Conservation (phyloP, 257 asterid genomes). For the Penstemon eatonii region DNA sequence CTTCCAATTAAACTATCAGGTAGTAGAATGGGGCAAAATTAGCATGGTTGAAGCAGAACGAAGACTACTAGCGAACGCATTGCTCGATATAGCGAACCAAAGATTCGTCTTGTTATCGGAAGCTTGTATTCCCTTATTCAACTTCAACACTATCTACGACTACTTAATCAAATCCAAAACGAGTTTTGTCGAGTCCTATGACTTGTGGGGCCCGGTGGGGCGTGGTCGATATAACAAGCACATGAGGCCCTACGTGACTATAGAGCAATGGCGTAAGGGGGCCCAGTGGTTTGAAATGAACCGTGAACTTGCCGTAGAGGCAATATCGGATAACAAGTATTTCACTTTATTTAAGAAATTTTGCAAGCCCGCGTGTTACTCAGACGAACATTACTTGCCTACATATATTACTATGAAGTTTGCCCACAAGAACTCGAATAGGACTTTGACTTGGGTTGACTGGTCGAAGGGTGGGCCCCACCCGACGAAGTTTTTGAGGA, state of each 20-base stretch:
- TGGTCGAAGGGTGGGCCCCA: constrained; percentile 85
- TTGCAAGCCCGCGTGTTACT: constrained; percentile 68
- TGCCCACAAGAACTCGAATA: constrained; percentile 41
- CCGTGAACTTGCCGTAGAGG: constrained; percentile 50
- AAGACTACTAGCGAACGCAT: constrained; percentile 49
- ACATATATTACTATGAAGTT: constrained; percentile 48
- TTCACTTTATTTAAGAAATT: constrained; percentile 36
- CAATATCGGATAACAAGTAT: constrained; percentile 41
- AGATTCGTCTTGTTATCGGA: constrained; percentile 50
- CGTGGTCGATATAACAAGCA: constrained; percentile 59
- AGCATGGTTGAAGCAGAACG: constrained; percentile 62
- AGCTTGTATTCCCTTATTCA: constrained; percentile 65
- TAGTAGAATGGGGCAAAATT: constrained; percentile 58
- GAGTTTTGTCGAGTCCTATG: constrained; percentile 59
- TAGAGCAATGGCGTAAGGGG: constrained; percentile 65
- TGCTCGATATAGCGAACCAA: constrained; percentile 50
- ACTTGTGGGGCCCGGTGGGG: constrained; percentile 55
- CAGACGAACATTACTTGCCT: constrained; percentile 80
- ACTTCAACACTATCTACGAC: constrained; percentile 53
- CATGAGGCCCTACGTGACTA: constrained; percentile 51
- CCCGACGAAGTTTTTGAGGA: constrained; percentile 47
- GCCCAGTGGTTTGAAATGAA: constrained; percentile 73
- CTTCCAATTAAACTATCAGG: constrained; percentile 25
- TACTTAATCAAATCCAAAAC: constrained; percentile 48
- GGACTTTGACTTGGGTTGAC: constrained; percentile 88